Evolutionary conservation across 2,329 filamentous ascomycete genomes (phyloP).

Genomic region (Venturia aucupariae): DNA sequence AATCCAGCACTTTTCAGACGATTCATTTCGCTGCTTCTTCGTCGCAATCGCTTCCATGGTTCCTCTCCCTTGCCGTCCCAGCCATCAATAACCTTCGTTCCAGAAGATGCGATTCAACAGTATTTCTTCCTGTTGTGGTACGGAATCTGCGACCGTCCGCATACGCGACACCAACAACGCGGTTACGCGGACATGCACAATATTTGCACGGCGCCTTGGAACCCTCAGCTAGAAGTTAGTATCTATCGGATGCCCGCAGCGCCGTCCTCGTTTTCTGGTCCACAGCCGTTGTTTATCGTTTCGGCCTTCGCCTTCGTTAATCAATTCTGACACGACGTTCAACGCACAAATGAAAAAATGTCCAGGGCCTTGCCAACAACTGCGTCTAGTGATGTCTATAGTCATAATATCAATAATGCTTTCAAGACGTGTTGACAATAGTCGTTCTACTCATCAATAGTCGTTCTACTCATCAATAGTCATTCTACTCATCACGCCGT

Average conservation of each 20-base stretch:
- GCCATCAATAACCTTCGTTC: background rate
- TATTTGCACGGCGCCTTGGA: background rate
- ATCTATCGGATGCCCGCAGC: background rate
- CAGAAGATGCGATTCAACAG: background rate
- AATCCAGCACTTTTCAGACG: background rate
- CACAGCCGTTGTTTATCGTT: background rate
- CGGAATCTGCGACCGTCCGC: background rate
- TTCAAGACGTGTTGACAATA: background rate
- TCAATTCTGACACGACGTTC: background rate
- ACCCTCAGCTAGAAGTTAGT: too few relatives aligned
- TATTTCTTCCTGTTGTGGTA: constrained; percentile 3
- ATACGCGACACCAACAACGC: background rate
- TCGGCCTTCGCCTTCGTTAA: background rate
- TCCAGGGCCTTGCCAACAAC: background rate
- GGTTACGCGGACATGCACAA: background rate
- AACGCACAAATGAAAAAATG: background rate
- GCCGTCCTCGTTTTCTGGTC: background rate
- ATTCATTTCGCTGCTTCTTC: background rate
- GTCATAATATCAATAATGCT: background rate
- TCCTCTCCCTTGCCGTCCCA: background rate
- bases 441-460: too few relatives aligned
- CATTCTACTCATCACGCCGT: background rate
- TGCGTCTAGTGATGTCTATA: background rate
- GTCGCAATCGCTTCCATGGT: background rate
- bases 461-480: too few relatives aligned